Evolutionary conservation across 2,329 filamentous ascomycete species (phyloP), one percentile per base, ranked within the genome.

Genomic region (Fusarium ramigenum): DNA sequence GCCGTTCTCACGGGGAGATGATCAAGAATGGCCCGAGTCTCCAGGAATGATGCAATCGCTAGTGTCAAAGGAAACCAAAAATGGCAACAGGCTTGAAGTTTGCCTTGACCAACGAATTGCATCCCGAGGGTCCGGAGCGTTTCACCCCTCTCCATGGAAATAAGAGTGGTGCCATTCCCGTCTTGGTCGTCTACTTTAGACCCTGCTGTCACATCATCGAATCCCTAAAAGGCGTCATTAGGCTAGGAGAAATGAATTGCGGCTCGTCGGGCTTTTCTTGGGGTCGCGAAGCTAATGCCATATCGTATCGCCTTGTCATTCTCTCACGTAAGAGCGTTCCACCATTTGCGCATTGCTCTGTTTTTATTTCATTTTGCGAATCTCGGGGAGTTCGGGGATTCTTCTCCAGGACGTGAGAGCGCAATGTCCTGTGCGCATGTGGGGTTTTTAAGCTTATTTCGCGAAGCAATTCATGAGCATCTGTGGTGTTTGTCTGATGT

Each of bases 391-490:
- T 74, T 73, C 59, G 53, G 63, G 66, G 74, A 67, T 47, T 28
- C 18, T 32, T 53, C 40, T 39, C 47, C 40, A 19, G 28, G 28
- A 23, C 32, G 25, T 9, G 23, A 66, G n/a, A 50, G 34, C 19
- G 9, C 23, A 44, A 42, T 28, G 53, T 25, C 21, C 44, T 58
- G 50, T 53, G 49, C 58, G 28, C 5, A 53, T 34, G 65, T 69
- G 50, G 65, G 40, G 23, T 36, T 21, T 63, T 75, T 76, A 76
- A 76, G 74, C 74, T 76, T 75, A 76, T 75, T 75, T 36, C 42
- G 34, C 42, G 47, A 44, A 60, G 12, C 50, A 54, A 40, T 43
- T 63, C 42, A 32, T 25, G 42, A 62, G 21, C 23, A 25, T 50
- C 44, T 34, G 21, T 50, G 28, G 43, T 60, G 37, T 60, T 49